Base-by-base conservation (phyloP, 163 green algal species). In the Scenedesmus sp. region DNA sequence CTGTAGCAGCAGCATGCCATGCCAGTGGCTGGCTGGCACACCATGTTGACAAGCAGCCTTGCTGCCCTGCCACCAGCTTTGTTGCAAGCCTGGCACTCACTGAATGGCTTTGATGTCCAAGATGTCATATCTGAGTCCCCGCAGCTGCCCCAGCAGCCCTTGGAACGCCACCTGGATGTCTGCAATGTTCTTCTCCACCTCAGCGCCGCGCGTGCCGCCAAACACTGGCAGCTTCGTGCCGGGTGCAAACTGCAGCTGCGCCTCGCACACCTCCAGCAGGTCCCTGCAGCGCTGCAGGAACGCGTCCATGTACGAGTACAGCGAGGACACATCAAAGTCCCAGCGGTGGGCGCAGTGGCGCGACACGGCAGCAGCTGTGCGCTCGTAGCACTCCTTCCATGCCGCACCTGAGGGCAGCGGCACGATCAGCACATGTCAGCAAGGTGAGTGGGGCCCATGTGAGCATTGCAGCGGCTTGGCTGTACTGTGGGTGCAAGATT, bases 251-350 rank as follows among this genome's bases (percentile, higher is more conserved):
- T 99, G 97, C 81, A 96, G 94, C 94, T 98, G 97, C 16, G 97
- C 96, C 67, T 97, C 94, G 89, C 97, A 99, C 26, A 98, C 92
- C 92, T 98, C 96, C 91, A 97, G 90, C 88, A 98, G 92, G 91
- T 99, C 96, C 15, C 92, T 94, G 94, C 97, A 99, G 15, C 96
- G 94, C 94, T 99, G 97, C 91, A 97, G 88, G 93, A 99, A 99
- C 20, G 97, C 97, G 79, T 99, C 97, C 26, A 99, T 96, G 89
- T 98, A 96, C 18, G 97, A 96, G 91, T 98, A 99, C 67, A 98
- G 95, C 60, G 94, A 95, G 13, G 85, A 92, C 18, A 92, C 87
- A 76, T 98, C 95, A 87, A 98, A 98, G 88, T 97, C 94, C 97
- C 97, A 99, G 12, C 94, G 94, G 1, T 83, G 62, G 1, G 66